These are phyloP conservation scores for Candida morakotiae DNA, from an alignment of 805 yeast species.

Conservation along the genomic window DNA sequence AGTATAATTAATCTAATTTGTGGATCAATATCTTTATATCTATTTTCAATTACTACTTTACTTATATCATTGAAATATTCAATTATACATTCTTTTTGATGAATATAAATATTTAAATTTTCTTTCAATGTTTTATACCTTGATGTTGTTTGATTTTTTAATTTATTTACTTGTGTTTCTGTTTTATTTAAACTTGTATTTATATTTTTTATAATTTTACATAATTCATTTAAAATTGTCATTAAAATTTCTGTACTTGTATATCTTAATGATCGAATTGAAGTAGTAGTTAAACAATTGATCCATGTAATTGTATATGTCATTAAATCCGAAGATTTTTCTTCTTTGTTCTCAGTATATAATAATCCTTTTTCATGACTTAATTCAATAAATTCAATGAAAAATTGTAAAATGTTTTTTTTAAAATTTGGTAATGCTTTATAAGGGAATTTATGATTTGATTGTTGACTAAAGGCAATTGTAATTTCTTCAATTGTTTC, in stretches of 20 bases:
- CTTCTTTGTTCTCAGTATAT: conserved; percentile 34
- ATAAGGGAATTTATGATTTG: conserved; percentile 67
- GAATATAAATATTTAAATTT: conserved; percentile 29
- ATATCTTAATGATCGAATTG: conserved; percentile 66
- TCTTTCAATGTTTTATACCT: conserved; percentile 45
- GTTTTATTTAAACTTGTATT: conserved; percentile 36
- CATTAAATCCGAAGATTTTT: conserved; percentile 40
- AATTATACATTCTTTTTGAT: conserved; percentile 49
- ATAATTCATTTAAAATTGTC: conserved; percentile 56
- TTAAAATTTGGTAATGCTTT: conserved; percentile 46
- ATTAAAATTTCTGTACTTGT: conserved; percentile 59
- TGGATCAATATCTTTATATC: conserved; percentile 79
- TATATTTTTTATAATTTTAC: conserved; percentile 42
- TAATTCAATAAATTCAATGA: conserved; percentile 45
- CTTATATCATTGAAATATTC: conserved; percentile 63
- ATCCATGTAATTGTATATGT: conserved; percentile 71
- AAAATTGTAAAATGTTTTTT: conserved; percentile 51
- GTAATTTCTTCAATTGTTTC: conserved; percentile 75
- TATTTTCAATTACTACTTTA: conserved; percentile 62
- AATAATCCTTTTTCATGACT: conserved; percentile 63
- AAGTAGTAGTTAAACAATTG: conserved; percentile 63
- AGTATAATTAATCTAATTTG: conserved; percentile 69
- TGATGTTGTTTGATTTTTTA: conserved; percentile 26
- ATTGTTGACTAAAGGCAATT: conserved; percentile 55
- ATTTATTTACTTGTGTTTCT: conserved; percentile 39